Base-by-base conservation (phyloP, 148 eudicot genomes). In the Camellia lanceoleosa region DNA sequence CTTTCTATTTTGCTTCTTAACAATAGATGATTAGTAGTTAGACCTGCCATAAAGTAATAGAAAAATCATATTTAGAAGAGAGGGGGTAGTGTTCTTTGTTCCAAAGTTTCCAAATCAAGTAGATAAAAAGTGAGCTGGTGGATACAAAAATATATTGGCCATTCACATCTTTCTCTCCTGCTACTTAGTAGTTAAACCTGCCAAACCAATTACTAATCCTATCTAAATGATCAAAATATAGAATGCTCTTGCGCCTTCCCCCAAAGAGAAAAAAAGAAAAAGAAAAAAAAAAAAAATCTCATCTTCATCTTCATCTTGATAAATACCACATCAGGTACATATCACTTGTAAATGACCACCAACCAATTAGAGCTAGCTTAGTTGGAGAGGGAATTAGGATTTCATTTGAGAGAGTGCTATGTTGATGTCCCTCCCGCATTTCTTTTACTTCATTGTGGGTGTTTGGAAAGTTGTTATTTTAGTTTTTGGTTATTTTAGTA, bases 1-100 rank as follows among this genome's bases (percentile, higher is more conserved):
- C 38, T 47, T 19, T 19, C 38, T 4, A n/a, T 41, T 71, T 47
- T 19, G 56, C 38, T n/a, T 23, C 74, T 49, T 6, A 71, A 12
- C 49, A 15, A 69, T 69, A n/a, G 55, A 46, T 69, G 73, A 56
- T 49, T 49, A 49, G 74, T 71, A 71, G 74, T 49, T 71, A 71
- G 49, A 47, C 74, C 58, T 18, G 19, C 74, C 56, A 47, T n/a
- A 49, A 71, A 44, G 47, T 8, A 7, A 51, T 13, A 44, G 23
- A 18, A 52, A 51, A 72, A 20, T 30, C 18, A 3, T 5, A 52
- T 5, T 20, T 30, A 16, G 61, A 52, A 14, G n/a, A 72, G 59
- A 18, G 19, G 64, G 60, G 38, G 44, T 19, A 15, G 15, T 4
- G 10, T 4, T 72, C 47, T 52, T 19, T 15, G 75, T 52, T 51